Evolutionary conservation across 139 green algal species (phyloP), one percentile per base, ranked within the genome.

Genomic region (Asterochloris sp.): DNA sequence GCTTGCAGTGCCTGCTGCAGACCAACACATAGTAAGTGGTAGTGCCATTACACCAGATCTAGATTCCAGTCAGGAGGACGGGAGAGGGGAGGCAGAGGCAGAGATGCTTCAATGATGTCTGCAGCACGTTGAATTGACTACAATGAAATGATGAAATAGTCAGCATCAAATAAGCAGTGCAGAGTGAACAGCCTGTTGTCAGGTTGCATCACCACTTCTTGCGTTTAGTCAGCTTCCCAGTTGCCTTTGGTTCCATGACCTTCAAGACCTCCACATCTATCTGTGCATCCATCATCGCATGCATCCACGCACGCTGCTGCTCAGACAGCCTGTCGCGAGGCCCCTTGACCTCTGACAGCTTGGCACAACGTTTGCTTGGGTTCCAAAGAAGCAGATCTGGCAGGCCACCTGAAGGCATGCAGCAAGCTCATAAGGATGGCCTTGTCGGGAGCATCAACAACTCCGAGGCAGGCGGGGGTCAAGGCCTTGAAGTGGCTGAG

Each of bases 311-410:
- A 11, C 91, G 85, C 86, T 98, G 95, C 80, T 95, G 86, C 71
- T 96, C 87, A 12, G 89, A 94, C 81, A 98, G 89, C 15, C 88
- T 83, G 85, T 98, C 95, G 2, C 91, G 82, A 0, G 92, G 95
- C 13, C 94, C 92, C 87, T 97, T 91, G 11, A 91, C 92, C 74
- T 94, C 91, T 24, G 83, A 78, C 73, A 93, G 80, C 80, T 88
- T 88, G 17, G 89, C 85, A 13, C 24, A 38, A 10, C 23, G 60
- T 19, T 14, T 61, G 26, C 27, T 79, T 1, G 86, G 82, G 54
- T 86, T 84, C 95, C 94, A 98, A 82, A 98, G 89, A 85, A 98
- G 84, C 86, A 98, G 83, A 85, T 98, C 95, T 1, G 95, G 95
- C 92, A 97, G 93, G 62, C 93, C 94, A 47, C 92, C 86, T 92